Conservation (phyloP, 352 stramenopile genomes). For the Phytophthora capsici region DNA sequence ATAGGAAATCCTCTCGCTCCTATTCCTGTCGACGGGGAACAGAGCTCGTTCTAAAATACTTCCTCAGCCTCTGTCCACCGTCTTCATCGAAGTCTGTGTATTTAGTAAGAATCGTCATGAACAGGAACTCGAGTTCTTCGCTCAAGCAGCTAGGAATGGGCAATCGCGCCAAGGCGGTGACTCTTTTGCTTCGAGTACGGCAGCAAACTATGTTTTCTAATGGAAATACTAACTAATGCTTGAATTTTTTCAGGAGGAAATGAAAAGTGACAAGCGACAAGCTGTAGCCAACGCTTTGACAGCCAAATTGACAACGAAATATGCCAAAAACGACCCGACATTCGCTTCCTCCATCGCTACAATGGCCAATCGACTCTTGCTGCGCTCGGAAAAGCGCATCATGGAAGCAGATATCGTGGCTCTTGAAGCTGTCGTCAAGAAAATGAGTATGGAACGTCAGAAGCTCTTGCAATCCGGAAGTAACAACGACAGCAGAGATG, state of each 20-base stretch:
- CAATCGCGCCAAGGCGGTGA: constrained; percentile 30
- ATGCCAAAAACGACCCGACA: constrained; percentile 58
- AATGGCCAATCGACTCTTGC: constrained; percentile 61
- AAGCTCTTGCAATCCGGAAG: constrained; percentile 19
- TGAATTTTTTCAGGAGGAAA: constrained; percentile 45
- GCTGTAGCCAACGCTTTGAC: constrained; percentile 59
- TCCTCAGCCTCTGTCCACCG: constrained; percentile 2
- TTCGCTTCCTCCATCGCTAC: constrained; percentile 63
- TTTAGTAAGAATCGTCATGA: constrained; percentile 21
- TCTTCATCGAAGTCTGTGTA: background rate
- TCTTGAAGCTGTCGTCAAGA: constrained; percentile 67
- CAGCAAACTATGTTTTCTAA: background rate
- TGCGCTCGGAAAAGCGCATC: constrained; percentile 57
- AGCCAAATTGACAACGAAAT: constrained; percentile 58
- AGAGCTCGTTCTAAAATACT: constrained; percentile 12
- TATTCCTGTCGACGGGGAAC: constrained; percentile 13
- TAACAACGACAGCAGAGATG: constrained; percentile 8
- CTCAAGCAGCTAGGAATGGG: constrained; percentile 21
- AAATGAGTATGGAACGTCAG: constrained; percentile 64
- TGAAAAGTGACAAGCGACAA: constrained; percentile 69
- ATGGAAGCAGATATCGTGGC: constrained; percentile 67
- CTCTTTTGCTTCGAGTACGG: constrained; percentile 31
- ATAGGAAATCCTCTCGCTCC: background rate
- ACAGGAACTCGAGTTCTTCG: constrained; percentile 23
- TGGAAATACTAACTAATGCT: background rate